A percentile compares a stretch with the other conserved stretches of the same genome.
Conservation (phyloP, 345 rosid species). For the Dipteronia dyeriana region DNA sequence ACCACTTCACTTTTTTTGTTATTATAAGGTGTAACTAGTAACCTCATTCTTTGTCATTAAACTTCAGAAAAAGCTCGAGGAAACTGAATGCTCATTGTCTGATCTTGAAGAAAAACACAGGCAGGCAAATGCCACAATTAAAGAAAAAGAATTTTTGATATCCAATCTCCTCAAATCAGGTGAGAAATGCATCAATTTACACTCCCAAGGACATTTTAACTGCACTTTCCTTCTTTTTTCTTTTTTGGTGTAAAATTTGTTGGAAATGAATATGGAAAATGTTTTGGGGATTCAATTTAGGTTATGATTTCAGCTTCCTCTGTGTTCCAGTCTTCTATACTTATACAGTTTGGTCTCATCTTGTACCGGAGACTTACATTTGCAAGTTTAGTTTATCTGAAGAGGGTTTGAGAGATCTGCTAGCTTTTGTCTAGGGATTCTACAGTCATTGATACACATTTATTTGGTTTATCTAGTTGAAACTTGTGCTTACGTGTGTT, state of each 20-base stretch:
- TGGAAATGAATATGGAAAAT: neutral
- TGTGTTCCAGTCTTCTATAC: neutral
- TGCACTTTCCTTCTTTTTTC: neutral
- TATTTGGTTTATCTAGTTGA: neutral
- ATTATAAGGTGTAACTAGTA: slow-evolving; percentile 11
- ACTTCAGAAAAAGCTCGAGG: slow-evolving; percentile 82
- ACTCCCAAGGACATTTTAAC: slow-evolving; percentile 2
- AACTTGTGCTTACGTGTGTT: neutral
- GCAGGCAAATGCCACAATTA: slow-evolving; percentile 90
- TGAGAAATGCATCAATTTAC: slow-evolving; percentile 26
- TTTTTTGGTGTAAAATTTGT: slow-evolving; percentile 1
- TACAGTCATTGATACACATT: neutral
- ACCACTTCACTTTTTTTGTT: neutral
- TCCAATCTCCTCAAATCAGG: slow-evolving; percentile 86
- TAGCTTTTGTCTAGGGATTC: neutral
- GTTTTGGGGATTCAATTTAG: neutral
- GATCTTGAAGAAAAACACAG: slow-evolving; percentile 94
- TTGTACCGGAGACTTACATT: neutral
- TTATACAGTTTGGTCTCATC: slow-evolving; percentile 1
- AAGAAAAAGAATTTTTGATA: slow-evolving; percentile 90
- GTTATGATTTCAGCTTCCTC: neutral
- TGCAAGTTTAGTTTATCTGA: neutral
- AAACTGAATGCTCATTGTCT: slow-evolving; percentile 73
- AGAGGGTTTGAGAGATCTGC: neutral
- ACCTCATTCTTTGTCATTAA: slow-evolving; percentile 24